These are phyloP conservation scores for Chaetomium strumarium DNA, from an alignment of 2,329 filamentous ascomycete species.

Conservation along the genomic window DNA sequence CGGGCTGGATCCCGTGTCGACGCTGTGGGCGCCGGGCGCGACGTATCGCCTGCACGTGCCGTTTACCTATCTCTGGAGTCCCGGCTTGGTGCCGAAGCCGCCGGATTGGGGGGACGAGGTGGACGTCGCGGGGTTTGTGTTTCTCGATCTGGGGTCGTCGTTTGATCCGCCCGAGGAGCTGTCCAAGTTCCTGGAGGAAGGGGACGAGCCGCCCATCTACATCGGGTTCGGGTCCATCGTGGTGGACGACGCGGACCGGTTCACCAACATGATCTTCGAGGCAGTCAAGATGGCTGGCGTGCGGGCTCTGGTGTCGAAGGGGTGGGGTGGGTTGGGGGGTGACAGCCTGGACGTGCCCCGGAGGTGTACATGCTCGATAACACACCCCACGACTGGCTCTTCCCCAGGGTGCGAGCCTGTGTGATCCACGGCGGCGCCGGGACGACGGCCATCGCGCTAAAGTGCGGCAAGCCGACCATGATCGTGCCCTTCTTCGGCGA, in stretches of 20 bases:
- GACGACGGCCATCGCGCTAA: conserved; percentile 68
- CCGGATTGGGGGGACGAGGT: conserved; percentile 64
- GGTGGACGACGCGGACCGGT: conserved; percentile 62
- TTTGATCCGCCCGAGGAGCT: conserved; percentile 55
- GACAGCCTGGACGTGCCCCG: conserved; percentile 49
- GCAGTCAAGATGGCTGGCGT: conserved; percentile 61
- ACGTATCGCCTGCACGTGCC: conserved; percentile 69
- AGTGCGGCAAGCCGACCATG: conserved; percentile 66
- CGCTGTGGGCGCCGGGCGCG: conserved; percentile 69
- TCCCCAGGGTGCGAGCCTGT: conserved; percentile 58
- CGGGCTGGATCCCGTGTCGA: conserved; percentile 66
- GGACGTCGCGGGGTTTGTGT: conserved; percentile 73
- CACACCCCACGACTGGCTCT: conserved; percentile 72
- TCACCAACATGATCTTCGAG: conserved; percentile 66
- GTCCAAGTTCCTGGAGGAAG: conserved; percentile 45
- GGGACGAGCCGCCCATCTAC: conserved; percentile 58
- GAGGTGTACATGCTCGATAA: conserved; percentile 68
- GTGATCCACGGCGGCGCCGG: conserved; percentile 75
- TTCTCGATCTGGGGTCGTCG: conserved; percentile 60
- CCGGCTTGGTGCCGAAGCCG: conserved; percentile 60
- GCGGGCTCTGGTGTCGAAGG: conserved; percentile 66
- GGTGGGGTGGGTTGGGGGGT: conserved; percentile 66
- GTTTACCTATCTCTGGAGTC: conserved; percentile 68
- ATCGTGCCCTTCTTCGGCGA: conserved; percentile 77
- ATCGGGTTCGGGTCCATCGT: conserved; percentile 75